phyloP scores from a whole-genome alignment of 202 grass and related monocot species.

The Miscanthus sacchariflorus region DNA sequence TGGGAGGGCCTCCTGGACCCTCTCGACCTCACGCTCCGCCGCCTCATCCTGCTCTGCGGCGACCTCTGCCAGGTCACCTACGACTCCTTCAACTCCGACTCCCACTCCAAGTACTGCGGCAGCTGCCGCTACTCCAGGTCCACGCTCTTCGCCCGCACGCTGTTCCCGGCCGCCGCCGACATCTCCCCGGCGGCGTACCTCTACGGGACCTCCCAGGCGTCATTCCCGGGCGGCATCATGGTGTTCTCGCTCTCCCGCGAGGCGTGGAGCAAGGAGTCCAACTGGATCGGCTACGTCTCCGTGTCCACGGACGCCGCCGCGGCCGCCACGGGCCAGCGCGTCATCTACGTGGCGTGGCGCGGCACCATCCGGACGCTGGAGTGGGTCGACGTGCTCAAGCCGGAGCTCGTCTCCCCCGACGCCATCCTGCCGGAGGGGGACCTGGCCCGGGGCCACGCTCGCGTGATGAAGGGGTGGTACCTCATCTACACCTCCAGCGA shows the following conservation, averaged over 20 bases:
- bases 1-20: constrained; percentile 89
- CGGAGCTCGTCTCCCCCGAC: constrained; percentile 62
- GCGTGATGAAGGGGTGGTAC: constrained; percentile 93
- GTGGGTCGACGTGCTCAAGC: constrained; percentile 78
- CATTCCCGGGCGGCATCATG: constrained; percentile 59
- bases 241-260: constrained; percentile 66
- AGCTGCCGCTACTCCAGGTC: constrained; percentile 80
- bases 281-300: constrained; percentile 90
- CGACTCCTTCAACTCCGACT: constrained; percentile 85
- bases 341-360: constrained; percentile 83
- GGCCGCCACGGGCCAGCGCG: constrained; percentile 63
- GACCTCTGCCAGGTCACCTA: constrained; percentile 93
- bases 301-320: constrained; percentile 65
- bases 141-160: constrained; percentile 61
- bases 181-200: constrained; percentile 65
- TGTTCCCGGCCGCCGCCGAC: constrained; percentile 64
- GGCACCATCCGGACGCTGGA: constrained; percentile 86
- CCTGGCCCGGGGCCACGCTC: constrained; percentile 17
- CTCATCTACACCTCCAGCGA: constrained; percentile 84
- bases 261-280: constrained; percentile 95
- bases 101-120: constrained; percentile 73
- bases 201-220: constrained; percentile 66
- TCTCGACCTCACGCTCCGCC: constrained; percentile 72
- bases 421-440: constrained; percentile 60
- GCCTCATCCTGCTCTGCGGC: constrained; percentile 78